Conservation (phyloP, 176 grass and related monocot genomes). For the Secale cereale region DNA sequence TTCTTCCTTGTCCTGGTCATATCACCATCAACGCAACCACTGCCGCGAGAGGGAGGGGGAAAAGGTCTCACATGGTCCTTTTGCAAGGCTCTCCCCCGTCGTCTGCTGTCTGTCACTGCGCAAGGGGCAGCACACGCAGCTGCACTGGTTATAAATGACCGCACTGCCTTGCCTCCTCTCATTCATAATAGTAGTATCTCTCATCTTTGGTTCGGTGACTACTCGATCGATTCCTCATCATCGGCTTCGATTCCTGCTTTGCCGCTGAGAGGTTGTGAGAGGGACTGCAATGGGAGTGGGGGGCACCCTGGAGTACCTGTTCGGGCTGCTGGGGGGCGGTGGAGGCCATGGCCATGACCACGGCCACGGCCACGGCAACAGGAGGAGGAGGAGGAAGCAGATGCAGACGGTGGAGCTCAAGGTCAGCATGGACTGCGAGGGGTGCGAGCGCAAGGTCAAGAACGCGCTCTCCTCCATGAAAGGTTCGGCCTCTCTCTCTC, state of each 20-base stretch:
- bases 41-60: not conserved
- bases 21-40: not conserved
- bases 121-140: not conserved
- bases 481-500: slow-evolving; percentile 22
- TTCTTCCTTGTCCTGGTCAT: not conserved
- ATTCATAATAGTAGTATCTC: too few species aligned
- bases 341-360: slow-evolving; percentile 30
- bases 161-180: not conserved
- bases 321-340: slow-evolving; percentile 29
- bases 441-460: slow-evolving; percentile 73
- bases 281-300: slow-evolving; percentile 28
- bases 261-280: not conserved
- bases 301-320: slow-evolving; percentile 49
- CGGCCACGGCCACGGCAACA: slow-evolving; percentile 27
- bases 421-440: slow-evolving; percentile 77
- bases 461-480: slow-evolving; percentile 46
- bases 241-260: too few species aligned
- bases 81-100: not conserved
- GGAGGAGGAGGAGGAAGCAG: slow-evolving; percentile 48
- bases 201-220: not conserved
- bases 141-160: not conserved
- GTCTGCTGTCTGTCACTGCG: not conserved
- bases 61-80: not conserved
- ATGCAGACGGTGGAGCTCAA: slow-evolving; percentile 69
- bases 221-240: too few species aligned